A percentile compares a stretch with the other conserved stretches of the same genome.
Conservation (phyloP, 441 rosid species). For the Pelargonium australe region DNA sequence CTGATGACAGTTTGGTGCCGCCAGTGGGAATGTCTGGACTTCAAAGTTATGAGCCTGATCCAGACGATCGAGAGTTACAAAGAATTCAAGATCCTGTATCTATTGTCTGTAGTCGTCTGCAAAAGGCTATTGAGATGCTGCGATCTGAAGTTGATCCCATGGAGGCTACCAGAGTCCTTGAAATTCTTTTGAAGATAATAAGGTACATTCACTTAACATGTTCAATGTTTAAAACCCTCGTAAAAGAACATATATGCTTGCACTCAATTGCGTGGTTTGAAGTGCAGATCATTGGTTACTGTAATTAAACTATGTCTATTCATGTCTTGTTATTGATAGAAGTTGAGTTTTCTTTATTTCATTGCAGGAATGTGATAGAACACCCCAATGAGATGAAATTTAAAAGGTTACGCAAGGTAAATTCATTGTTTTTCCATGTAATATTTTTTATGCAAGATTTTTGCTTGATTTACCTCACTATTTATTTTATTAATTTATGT, state of each 20-base stretch:
- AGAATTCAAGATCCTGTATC: slow-evolving; percentile 79
- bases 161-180: slow-evolving; percentile 44
- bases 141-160: slow-evolving; percentile 40
- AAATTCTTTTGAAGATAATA: slow-evolving; percentile 65
- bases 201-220: slow-evolving; percentile 34
- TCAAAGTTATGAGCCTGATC: slow-evolving; percentile 64
- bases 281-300: not conserved
- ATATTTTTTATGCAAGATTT: not conserved
- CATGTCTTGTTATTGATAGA: slow-evolving; percentile 7
- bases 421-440: not conserved
- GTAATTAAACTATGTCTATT: slow-evolving; percentile 1
- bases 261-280: not conserved
- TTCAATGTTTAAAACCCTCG: not conserved
- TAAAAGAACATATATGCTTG: slow-evolving; percentile 1
- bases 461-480: slow-evolving; percentile 11
- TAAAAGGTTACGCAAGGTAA: slow-evolving; percentile 78
- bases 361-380: slow-evolving; percentile 65
- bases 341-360: slow-evolving; percentile 10
- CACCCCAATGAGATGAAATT: slow-evolving; percentile 69
- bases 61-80: slow-evolving; percentile 64
- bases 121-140: slow-evolving; percentile 57
- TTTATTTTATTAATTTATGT: slow-evolving; percentile 4
- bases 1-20: slow-evolving; percentile 26
- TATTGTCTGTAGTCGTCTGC: slow-evolving; percentile 50
- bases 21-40: slow-evolving; percentile 30